Evolutionary conservation across 2,329 filamentous ascomycete genomes (phyloP), one percentile per base, ranked within the genome.

Genomic region (Elsinoe perseae): DNA sequence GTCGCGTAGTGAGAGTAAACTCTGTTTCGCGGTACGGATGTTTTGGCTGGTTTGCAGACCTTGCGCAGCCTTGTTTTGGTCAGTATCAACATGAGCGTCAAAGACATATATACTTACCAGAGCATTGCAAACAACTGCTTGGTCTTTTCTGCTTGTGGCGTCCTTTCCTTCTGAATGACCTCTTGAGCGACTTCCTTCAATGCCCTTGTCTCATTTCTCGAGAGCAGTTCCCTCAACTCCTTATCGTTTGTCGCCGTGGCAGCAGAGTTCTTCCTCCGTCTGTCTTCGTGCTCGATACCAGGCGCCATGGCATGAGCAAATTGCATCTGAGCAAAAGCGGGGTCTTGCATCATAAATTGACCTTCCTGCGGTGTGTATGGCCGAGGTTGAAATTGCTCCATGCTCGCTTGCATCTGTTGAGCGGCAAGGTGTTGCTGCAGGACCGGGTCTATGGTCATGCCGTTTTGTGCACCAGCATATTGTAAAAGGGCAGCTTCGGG

Each of bases 1-100:
- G 88, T 90, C 48, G 92, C 93, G 70, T 98, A 98, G 69, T 91
- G 91, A 59, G 91, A 89, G 70, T 97, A 98, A 1, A 98, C 93
- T 58, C 92, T 81, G 61, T 93, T 93, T 64, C 93, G 81, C 5
- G 93, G 90, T 0, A 97, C 92, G 4, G 93, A 96, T 1, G 85
- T 86, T 68, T 88, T 89, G 42, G 86, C 86, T 60, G 82, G 82
- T 44, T 80, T 77, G 70, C 87, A 92, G 1, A 86, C 83, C 53
- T 80, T 78, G 64, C 84, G 84, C 63, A 92, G 82, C 86, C 86
- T 90, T 20, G 16, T 30, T 28, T 27, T 40, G 4, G 44, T 56
- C 20, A 50, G 63, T 4, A 61, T 14, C 48, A 14, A 30, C 10
- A 53, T 54, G 16, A 43, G 16, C 23, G 54, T 21, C 21, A 42